Percentiles rank a stretch among this genome's conserved stretches.
phyloP scores from a whole-genome alignment of 805 yeast species.

The Metschnikowia sp. region DNA sequence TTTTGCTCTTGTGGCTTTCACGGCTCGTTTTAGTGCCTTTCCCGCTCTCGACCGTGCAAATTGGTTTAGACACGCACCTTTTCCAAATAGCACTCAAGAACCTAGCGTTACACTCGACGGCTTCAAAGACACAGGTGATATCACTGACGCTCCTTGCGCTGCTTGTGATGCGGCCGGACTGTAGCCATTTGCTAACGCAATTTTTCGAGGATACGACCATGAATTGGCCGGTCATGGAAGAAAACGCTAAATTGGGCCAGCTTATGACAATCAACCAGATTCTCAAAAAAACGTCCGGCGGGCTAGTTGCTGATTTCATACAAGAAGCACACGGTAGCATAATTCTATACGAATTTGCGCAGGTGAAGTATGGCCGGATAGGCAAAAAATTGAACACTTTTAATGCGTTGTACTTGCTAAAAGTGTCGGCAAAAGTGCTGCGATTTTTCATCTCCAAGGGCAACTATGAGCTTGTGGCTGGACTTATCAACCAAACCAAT shows the following conservation, averaged over 20 bases:
- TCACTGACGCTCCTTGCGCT: slow-evolving; percentile 52
- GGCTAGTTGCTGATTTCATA: slow-evolving; percentile 1
- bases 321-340: slow-evolving; percentile 5
- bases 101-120: slow-evolving; percentile 30
- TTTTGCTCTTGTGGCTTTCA: slow-evolving; percentile 68
- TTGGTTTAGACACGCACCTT: slow-evolving; percentile 31
- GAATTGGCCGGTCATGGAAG: slow-evolving; percentile 18
- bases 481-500: slow-evolving; percentile 45
- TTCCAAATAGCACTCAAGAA: slow-evolving; percentile 30
- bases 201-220: slow-evolving; percentile 14
- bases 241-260: slow-evolving; percentile 31
- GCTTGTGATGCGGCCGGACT: slow-evolving; percentile 50
- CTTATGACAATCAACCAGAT: slow-evolving; percentile 40
- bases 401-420: slow-evolving; percentile 28
- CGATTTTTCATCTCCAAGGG: slow-evolving; percentile 17
- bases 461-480: slow-evolving; percentile 42
- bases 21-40: slow-evolving; percentile 75
- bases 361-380: not conserved
- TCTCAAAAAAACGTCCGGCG: slow-evolving; percentile 23
- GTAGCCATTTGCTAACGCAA: slow-evolving; percentile 20
- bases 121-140: slow-evolving; percentile 59
- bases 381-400: slow-evolving; percentile 10
- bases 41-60: slow-evolving; percentile 41
- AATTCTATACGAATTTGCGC: slow-evolving; percentile 6
- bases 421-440: slow-evolving; percentile 38